phyloP scores from a whole-genome alignment of 23 red algal species.

The Cyanidium caldarium region DNA sequence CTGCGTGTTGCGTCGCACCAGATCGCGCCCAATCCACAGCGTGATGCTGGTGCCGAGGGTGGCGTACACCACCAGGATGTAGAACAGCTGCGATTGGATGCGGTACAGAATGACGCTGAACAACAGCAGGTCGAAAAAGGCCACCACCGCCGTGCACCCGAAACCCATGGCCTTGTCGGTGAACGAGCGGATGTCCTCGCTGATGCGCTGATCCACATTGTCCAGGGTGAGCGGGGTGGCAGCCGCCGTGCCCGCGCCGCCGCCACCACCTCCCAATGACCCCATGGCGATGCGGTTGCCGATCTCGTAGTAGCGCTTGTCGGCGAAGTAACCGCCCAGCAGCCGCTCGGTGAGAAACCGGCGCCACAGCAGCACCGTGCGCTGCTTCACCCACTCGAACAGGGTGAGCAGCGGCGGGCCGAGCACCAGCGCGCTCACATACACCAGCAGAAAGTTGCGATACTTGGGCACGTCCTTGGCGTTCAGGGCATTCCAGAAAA shows the following conservation, averaged over 20 bases:
- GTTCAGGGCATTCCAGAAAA: constrained; percentile 80
- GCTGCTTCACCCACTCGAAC: constrained; percentile 58
- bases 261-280: no score
- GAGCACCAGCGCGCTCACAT: constrained; percentile 30
- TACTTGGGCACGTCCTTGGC: constrained; percentile 48
- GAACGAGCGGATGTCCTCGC: constrained; percentile 74
- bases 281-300: background rate
- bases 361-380: constrained; percentile 63
- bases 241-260: background rate
- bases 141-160: constrained; percentile 46
- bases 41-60: constrained; percentile 40
- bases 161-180: constrained; percentile 61
- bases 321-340: constrained; percentile 33
- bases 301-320: constrained; percentile 53
- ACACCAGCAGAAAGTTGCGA: constrained; percentile 40
- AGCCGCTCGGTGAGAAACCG: constrained; percentile 41
- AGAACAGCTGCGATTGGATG: constrained; percentile 56
- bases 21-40: constrained; percentile 22
- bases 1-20: constrained; percentile 33
- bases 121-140: constrained; percentile 63
- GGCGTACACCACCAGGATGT: constrained; percentile 42
- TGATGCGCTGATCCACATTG: constrained; percentile 80
- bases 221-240: constrained; percentile 16
- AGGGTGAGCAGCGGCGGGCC: constrained; percentile 55
- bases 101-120: constrained; percentile 75